Conservation (phyloP, 2,329 filamentous ascomycete species). For the Emmonsiellopsis sp. region DNA sequence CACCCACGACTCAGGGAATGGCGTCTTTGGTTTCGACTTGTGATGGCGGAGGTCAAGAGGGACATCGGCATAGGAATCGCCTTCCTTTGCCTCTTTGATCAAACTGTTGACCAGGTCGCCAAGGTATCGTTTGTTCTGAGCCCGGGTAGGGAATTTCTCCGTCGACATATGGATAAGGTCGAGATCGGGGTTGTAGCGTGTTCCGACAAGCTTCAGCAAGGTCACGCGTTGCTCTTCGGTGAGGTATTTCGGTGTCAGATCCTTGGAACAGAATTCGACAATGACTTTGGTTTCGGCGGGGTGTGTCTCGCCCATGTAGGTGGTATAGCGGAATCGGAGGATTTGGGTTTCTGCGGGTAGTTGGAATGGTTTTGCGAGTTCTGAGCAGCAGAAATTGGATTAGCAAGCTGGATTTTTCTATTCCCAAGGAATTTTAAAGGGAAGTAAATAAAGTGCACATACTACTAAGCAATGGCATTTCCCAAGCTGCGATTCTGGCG, state of each 20-base stretch:
- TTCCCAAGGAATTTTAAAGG: not conserved
- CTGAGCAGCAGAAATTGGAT: constrained; percentile 37
- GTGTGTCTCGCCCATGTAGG: constrained; percentile 89
- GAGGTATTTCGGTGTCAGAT: constrained; percentile 54
- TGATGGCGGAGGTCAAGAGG: constrained; percentile 85
- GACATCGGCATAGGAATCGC: constrained; percentile 79
- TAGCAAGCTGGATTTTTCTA: not conserved
- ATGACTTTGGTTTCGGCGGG: constrained; percentile 91
- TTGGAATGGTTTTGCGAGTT: constrained; percentile 74
- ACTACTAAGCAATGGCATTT: constrained; percentile 87
- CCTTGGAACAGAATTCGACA: constrained; percentile 70
- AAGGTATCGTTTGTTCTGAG: constrained; percentile 95
- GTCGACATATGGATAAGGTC: constrained; percentile 81
- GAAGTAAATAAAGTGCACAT: constrained; percentile 34
- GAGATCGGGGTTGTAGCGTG: constrained; percentile 77
- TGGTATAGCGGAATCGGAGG: constrained; percentile 92
- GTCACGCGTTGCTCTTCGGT: constrained; percentile 62
- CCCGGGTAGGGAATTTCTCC: constrained; percentile 78
- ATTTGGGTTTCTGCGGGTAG: constrained; percentile 56
- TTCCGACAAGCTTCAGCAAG: constrained; percentile 76
- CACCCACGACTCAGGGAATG: constrained; percentile 76
- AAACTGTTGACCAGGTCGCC: constrained; percentile 67
- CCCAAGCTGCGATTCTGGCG: constrained; percentile 80
- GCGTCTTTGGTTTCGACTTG: constrained; percentile 55
- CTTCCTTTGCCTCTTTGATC: constrained; percentile 66